These are phyloP conservation scores for Suillus weaverae DNA, from an alignment of 768 basidiomycete species.

Conservation along the genomic window DNA sequence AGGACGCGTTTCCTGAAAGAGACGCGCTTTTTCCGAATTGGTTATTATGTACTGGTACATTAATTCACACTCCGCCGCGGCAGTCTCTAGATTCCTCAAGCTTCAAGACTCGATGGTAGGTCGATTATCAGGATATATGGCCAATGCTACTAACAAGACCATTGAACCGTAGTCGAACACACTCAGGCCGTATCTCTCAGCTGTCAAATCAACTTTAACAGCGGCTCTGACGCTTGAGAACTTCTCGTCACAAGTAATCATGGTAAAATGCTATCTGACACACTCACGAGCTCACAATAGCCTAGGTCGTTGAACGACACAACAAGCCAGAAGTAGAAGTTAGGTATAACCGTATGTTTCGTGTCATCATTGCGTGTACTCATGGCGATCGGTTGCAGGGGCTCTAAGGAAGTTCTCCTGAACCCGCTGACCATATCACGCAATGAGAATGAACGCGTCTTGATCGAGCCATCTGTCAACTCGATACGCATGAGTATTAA, in stretches of 20 bases:
- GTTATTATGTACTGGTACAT: not conserved
- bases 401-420: slow-evolving; percentile 91
- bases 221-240: slow-evolving; percentile 96
- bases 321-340: slow-evolving; percentile 97
- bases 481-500: slow-evolving; percentile 95
- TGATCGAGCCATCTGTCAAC: slow-evolving; percentile 97
- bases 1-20: slow-evolving; percentile 9
- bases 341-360: slow-evolving; percentile 46
- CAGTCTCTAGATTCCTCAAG: slow-evolving; percentile 7
- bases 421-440: slow-evolving; percentile 93
- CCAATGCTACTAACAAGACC: slow-evolving; percentile 14
- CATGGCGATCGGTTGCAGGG: slow-evolving; percentile 43
- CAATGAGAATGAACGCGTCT: slow-evolving; percentile 94
- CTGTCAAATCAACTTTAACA: slow-evolving; percentile 95
- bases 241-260: slow-evolving; percentile 89
- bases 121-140: slow-evolving; percentile 8
- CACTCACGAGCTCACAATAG: slow-evolving; percentile 18
- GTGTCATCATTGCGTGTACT: slow-evolving; percentile 3
- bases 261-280: slow-evolving; percentile 9
- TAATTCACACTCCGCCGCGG: slow-evolving; percentile 56
- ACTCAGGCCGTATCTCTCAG: slow-evolving; percentile 91
- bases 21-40: slow-evolving; percentile 5
- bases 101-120: slow-evolving; percentile 49
- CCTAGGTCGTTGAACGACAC: slow-evolving; percentile 91
- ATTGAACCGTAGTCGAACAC: slow-evolving; percentile 76